These are phyloP conservation scores for Tricholoma saponaceum DNA, from an alignment of 768 basidiomycete genomes.

Conservation along the genomic window DNA sequence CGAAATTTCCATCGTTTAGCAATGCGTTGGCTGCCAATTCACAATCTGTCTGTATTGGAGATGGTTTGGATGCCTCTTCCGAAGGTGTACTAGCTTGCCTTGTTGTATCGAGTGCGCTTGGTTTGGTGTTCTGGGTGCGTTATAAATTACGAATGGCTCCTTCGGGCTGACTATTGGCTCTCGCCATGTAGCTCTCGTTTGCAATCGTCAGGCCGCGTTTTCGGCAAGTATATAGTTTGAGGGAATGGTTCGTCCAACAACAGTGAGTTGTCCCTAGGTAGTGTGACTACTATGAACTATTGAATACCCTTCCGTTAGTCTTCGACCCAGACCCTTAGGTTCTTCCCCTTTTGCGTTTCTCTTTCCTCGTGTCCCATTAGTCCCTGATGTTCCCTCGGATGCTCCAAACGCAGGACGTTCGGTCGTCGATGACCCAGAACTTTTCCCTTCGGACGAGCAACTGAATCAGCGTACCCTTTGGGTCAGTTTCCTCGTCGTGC, in stretches of 20 bases:
- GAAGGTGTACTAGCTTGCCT: slow-evolving; percentile 58
- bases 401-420: slow-evolving; percentile 53
- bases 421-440: slow-evolving; percentile 41
- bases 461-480: slow-evolving; percentile 69
- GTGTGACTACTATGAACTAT: slow-evolving; percentile 3
- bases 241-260: slow-evolving; percentile 76
- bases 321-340: slow-evolving; percentile 60
- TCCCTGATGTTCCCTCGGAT: slow-evolving; percentile 55
- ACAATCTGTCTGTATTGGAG: slow-evolving; percentile 53
- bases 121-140: slow-evolving; percentile 68
- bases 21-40: slow-evolving; percentile 18
- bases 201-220: slow-evolving; percentile 65
- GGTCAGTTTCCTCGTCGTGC: slow-evolving; percentile 56
- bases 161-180: slow-evolving; percentile 9
- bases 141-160: background rate
- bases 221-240: slow-evolving; percentile 65
- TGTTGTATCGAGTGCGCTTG: slow-evolving; percentile 53
- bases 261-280: slow-evolving; percentile 43
- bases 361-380: slow-evolving; percentile 62
- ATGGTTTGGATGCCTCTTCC: slow-evolving; percentile 59
- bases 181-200: slow-evolving; percentile 49
- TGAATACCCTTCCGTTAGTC: slow-evolving; percentile 30
- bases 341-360: slow-evolving; percentile 64
- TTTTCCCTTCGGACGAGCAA: slow-evolving; percentile 74
- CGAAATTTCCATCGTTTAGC: background rate